Evolutionary conservation across 2,329 filamentous ascomycete genomes (phyloP).

Genomic region (Colletotrichum magnum): DNA sequence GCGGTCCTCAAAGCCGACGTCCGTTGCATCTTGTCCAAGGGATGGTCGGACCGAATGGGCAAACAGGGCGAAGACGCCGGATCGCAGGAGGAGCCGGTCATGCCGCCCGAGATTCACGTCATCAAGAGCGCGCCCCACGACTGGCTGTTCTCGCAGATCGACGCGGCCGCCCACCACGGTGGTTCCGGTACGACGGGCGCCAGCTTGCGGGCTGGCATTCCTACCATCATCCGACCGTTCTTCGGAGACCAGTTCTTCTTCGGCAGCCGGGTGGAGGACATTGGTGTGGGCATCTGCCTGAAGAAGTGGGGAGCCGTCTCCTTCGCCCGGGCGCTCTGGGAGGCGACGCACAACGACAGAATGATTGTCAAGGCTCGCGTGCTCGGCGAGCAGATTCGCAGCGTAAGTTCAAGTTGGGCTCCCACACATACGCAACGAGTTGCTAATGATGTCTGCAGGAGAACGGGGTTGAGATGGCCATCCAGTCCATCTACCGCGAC

Average conservation of each 20-base stretch:
- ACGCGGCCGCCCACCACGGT: constrained; percentile 94
- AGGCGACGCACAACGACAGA: constrained; percentile 88
- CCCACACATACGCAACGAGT: background rate
- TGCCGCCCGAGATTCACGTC: constrained; percentile 84
- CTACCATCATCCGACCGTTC: constrained; percentile 95
- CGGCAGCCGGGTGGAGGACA: constrained; percentile 87
- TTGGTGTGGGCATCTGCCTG: constrained; percentile 91
- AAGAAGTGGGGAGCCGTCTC: constrained; percentile 90
- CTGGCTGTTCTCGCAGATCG: constrained; percentile 95
- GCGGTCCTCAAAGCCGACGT: constrained; percentile 93
- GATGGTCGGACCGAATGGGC: constrained; percentile 87
- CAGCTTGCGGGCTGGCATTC: constrained; percentile 89
- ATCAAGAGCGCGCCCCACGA: constrained; percentile 95
- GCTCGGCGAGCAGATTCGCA: constrained; percentile 89
- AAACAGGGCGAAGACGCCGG: constrained; percentile 49
- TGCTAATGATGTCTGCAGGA: constrained; percentile 70
- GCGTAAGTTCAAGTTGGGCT: constrained; percentile 67
- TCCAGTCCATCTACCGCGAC: constrained; percentile 94
- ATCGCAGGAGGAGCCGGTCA: constrained; percentile 74
- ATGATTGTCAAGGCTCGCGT: constrained; percentile 90
- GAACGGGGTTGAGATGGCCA: constrained; percentile 89
- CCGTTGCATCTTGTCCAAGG: constrained; percentile 94
- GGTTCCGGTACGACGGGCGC: constrained; percentile 96
- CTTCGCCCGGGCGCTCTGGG: constrained; percentile 90
- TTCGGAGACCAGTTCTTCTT: constrained; percentile 99